Evolutionary conservation across 2,329 filamentous ascomycete species (phyloP).

Genomic region (Curvularia hawaiiensis): DNA sequence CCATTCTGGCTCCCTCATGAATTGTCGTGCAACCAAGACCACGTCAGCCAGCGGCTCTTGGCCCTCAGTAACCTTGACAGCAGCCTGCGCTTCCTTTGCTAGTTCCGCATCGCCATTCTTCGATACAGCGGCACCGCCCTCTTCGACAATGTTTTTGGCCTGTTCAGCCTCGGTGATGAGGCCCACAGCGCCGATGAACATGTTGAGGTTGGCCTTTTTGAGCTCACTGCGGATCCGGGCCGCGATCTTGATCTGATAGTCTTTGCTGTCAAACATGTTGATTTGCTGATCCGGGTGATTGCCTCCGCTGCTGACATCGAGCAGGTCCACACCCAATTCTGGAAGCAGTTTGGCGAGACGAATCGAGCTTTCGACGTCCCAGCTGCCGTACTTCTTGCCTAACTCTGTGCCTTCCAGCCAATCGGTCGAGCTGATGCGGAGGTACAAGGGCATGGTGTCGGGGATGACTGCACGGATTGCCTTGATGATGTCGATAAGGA

Average conservation of each 20-base stretch:
- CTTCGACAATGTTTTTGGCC: constrained; percentile 52
- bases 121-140: constrained; percentile 26
- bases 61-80: constrained; percentile 45
- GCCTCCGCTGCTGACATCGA: constrained; percentile 54
- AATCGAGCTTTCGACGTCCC: constrained; percentile 50
- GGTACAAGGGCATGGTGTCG: constrained; percentile 41
- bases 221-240: constrained; percentile 51
- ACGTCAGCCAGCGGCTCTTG: constrained; percentile 53
- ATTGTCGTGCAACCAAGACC: constrained; percentile 59
- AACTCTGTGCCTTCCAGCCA: constrained; percentile 45
- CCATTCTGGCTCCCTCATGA: constrained; percentile 62
- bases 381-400: constrained; percentile 41
- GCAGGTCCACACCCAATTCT: constrained; percentile 50
- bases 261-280: constrained; percentile 47
- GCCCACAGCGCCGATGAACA: constrained; percentile 60
- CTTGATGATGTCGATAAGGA: constrained; percentile 51
- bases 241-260: constrained; percentile 58
- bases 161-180: constrained; percentile 60
- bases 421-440: constrained; percentile 46
- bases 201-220: constrained; percentile 41
- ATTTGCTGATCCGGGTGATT: constrained; percentile 53
- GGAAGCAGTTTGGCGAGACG: constrained; percentile 50
- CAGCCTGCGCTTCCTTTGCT: constrained; percentile 38
- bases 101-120: constrained; percentile 34
- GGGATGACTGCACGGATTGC: constrained; percentile 44